Conservation (phyloP, 352 stramenopile genomes). For the Phytophthora sansomeana region DNA sequence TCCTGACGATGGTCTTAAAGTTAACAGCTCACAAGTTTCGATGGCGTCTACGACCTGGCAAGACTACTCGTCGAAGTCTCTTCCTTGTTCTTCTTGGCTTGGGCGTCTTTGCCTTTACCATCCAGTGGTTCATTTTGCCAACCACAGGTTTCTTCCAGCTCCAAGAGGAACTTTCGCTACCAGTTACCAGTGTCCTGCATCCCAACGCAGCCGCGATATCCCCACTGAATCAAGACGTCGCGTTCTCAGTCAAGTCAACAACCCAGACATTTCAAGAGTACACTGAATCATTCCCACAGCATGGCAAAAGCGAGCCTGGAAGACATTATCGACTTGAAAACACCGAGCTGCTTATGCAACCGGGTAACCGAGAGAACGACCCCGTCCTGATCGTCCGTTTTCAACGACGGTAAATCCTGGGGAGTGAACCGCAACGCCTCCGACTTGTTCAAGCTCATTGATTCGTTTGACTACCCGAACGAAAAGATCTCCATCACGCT, state of each 20-base stretch:
- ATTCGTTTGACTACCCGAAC: constrained; percentile 31
- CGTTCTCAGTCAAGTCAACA: too few relatives aligned
- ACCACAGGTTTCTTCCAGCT: constrained; percentile 2
- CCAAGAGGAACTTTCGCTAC: not conserved
- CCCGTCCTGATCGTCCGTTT: constrained; percentile 37
- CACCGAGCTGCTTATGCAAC: not conserved
- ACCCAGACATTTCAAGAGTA: not conserved
- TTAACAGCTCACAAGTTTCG: not conserved
- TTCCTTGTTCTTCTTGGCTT: constrained; percentile 3
- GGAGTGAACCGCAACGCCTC: constrained; percentile 20
- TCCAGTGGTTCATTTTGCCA: not conserved
- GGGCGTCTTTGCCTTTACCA: not conserved
- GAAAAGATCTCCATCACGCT: constrained; percentile 41
- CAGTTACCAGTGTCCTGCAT: constrained; percentile 21
- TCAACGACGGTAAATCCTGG: constrained; percentile 41
- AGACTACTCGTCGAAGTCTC: constrained; percentile 14
- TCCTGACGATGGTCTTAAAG: too few relatives aligned
- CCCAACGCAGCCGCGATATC: constrained; percentile 3
- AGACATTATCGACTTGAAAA: constrained; percentile 27
- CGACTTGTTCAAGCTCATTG: constrained; percentile 41
- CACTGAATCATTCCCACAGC: constrained; percentile 17
- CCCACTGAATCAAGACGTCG: not conserved
- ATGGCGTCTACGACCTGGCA: not conserved
- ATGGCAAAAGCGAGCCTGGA: constrained; percentile 19
- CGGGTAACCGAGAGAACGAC: constrained; percentile 13